phyloP scores from a whole-genome alignment of 2,329 filamentous ascomycete species.

The Pseudogymnoascus pannorum region DNA sequence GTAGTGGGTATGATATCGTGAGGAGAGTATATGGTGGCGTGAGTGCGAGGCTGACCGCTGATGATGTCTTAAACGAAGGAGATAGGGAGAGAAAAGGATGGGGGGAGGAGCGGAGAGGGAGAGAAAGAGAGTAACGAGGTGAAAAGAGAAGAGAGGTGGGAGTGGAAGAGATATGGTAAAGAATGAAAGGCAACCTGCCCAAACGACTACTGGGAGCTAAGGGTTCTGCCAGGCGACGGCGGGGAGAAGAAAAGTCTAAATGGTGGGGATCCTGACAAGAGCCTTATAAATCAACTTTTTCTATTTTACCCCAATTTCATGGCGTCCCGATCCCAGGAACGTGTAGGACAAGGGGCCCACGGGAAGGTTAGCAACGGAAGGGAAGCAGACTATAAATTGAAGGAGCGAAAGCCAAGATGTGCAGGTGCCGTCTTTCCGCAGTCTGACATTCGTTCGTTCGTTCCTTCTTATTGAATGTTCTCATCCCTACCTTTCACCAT shows the following conservation, averaged over 20 bases:
- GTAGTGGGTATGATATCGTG: not conserved
- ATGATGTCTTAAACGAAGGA: not conserved
- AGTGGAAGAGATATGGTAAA: not conserved
- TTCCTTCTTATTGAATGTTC: not conserved
- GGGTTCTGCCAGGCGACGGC: not conserved
- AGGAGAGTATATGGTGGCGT: not conserved
- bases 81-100: not conserved
- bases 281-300: conserved; percentile 5
- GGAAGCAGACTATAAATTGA: not conserved
- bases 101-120: not conserved
- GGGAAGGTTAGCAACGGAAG: not conserved
- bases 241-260: conserved; percentile 7
- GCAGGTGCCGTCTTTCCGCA: not conserved
- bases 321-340: conserved; percentile 2
- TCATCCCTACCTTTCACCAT: not conserved
- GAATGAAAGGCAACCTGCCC: not conserved
- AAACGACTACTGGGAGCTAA: conserved; percentile 1
- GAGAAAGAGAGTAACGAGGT: not conserved
- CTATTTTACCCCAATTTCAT: not conserved
- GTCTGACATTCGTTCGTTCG: not conserved
- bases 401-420: not conserved
- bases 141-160: not conserved
- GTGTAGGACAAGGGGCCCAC: not conserved
- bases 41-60: not conserved
- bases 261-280: not conserved